Evolutionary conservation across 1,284 basidiomycete species (phyloP).

Genomic region (Waitea zeae): DNA sequence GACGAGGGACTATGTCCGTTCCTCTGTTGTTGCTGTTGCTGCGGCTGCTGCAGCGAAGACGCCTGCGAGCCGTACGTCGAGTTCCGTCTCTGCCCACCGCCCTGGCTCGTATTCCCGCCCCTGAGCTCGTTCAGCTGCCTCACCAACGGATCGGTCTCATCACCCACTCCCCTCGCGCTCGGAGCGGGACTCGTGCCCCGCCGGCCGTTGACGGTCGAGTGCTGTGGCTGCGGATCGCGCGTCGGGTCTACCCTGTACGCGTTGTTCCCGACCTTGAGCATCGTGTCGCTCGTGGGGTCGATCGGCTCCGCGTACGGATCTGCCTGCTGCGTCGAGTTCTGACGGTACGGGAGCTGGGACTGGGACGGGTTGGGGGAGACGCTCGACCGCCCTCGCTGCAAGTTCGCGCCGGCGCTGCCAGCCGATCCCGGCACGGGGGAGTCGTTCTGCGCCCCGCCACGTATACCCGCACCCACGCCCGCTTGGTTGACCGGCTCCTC

Average conservation of each 20-base stretch:
- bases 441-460: conserved; percentile 6
- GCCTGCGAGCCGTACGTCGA: too few relatives aligned
- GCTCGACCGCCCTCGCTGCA: too few relatives aligned
- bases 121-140: conserved; percentile 32
- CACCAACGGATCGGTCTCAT: conserved; percentile 43
- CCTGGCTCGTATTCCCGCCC: too few relatives aligned
- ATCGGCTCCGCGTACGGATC: conserved; percentile 38
- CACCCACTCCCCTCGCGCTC: conserved; percentile 15
- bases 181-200: conserved; percentile 2
- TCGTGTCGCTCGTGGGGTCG: conserved; percentile 39
- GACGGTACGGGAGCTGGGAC: conserved; percentile 8
- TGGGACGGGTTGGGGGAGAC: neutral
- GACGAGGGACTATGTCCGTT: too few relatives aligned
- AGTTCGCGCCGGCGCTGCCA: neutral
- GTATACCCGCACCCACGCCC: conserved; percentile 47
- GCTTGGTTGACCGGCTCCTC: conserved; percentile 35
- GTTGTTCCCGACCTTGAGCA: conserved; percentile 48
- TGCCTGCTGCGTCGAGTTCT: conserved; percentile 15
- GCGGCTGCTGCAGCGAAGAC: too few relatives aligned
- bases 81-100: too few relatives aligned
- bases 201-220: conserved; percentile 6
- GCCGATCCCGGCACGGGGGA: neutral
- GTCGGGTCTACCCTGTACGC: conserved; percentile 48
- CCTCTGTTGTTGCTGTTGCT: too few relatives aligned
- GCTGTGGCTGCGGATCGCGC: conserved; percentile 30